A percentile compares a stretch with the other conserved stretches of the same genome.
These are phyloP conservation scores for Allantophomopsis lycopodina DNA, from an alignment of 2,329 filamentous ascomycete genomes.

Conservation along the genomic window DNA sequence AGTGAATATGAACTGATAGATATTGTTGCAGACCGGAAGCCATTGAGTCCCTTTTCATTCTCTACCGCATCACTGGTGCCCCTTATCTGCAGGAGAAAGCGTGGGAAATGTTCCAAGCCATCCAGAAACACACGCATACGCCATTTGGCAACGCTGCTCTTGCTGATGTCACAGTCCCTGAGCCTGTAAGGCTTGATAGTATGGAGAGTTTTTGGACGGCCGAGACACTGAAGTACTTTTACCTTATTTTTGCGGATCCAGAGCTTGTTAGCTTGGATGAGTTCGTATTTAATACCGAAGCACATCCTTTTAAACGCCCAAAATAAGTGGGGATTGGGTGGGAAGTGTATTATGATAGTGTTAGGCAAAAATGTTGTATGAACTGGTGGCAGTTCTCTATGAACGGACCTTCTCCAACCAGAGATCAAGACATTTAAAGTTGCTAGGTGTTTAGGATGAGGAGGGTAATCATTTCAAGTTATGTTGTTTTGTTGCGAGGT, in stretches of 20 bases:
- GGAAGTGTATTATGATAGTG: no score
- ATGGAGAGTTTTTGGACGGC: conserved; percentile 52
- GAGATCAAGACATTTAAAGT: no score
- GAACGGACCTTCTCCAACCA: no score
- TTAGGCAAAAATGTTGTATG: no score
- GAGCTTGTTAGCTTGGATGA: conserved; percentile 43
- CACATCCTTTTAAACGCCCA: conserved; percentile 14
- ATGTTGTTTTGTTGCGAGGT: no score
- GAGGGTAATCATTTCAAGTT: no score
- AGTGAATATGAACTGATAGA: no score
- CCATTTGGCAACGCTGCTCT: conserved; percentile 27
- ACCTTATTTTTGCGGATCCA: conserved; percentile 34
- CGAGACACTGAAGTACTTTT: conserved; percentile 52
- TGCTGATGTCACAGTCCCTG: conserved; percentile 20
- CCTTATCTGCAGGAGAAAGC: conserved; percentile 24
- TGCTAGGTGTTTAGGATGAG: no score
- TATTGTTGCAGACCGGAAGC: conserved; percentile 33
- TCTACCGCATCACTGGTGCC: conserved; percentile 24
- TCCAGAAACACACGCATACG: conserved; percentile 27
- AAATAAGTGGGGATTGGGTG: no score
- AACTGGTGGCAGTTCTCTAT: no score
- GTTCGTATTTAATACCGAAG: conserved; percentile 32
- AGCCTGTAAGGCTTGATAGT: conserved; percentile 26
- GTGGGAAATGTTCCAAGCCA: conserved; percentile 33
- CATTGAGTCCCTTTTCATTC: conserved; percentile 54